Percentiles rank a stretch among this genome's conserved stretches.
phyloP scores from a whole-genome alignment of 2,329 filamentous ascomycete species.

The Magnaporthales sp. region DNA sequence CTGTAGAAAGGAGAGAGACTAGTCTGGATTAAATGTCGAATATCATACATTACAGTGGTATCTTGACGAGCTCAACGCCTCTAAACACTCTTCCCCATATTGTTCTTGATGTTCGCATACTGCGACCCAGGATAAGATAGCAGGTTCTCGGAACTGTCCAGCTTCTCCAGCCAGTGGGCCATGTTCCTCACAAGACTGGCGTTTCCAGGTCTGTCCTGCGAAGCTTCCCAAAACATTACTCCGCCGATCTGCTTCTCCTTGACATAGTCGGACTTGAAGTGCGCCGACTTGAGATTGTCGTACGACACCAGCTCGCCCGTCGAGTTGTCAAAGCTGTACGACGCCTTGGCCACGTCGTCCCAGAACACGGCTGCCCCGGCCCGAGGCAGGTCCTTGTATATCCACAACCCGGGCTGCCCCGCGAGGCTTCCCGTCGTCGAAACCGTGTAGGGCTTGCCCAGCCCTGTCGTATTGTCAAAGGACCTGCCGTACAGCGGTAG shows the following conservation, averaged over 20 bases:
- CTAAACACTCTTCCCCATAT: not conserved
- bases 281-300: conserved; percentile 52
- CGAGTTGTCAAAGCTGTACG: conserved; percentile 59
- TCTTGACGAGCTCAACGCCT: not conserved
- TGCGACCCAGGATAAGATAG: conserved; percentile 43
- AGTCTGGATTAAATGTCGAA: too few relatives aligned
- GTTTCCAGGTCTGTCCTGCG: conserved; percentile 52
- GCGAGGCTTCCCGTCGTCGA: conserved; percentile 65
- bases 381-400: conserved; percentile 69
- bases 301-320: conserved; percentile 62
- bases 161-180: conserved; percentile 29
- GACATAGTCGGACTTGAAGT: conserved; percentile 58
- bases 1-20: too few relatives aligned
- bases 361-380: conserved; percentile 47
- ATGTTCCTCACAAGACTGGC: conserved; percentile 51
- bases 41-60: not conserved
- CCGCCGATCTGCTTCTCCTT: conserved; percentile 56
- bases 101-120: conserved; percentile 42
- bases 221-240: conserved; percentile 81
- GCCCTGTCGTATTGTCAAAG: conserved; percentile 55
- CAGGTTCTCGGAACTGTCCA: conserved; percentile 39
- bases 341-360: conserved; percentile 51
- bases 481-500: conserved; percentile 73
- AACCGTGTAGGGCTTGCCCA: conserved; percentile 56
- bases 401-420: conserved; percentile 54